phyloP scores from a whole-genome alignment of 2,329 filamentous ascomycete species.

The Colletotrichum plurivorum region DNA sequence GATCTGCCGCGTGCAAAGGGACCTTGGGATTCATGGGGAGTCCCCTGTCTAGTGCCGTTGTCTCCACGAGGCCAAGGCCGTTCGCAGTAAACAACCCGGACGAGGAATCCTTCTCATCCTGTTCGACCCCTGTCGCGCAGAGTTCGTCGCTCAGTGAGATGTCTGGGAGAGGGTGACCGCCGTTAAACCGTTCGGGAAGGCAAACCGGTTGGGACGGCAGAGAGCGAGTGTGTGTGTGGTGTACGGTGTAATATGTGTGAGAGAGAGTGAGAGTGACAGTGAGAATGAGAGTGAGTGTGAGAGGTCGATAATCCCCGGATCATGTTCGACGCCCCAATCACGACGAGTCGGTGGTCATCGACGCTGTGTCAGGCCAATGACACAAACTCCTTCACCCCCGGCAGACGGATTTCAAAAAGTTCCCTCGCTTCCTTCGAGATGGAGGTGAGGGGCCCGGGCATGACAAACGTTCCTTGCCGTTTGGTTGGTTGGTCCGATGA shows the following conservation, averaged over 20 bases:
- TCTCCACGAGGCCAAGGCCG: conserved; percentile 9
- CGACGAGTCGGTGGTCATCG: neutral
- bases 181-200: conserved; percentile 27
- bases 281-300: neutral
- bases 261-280: neutral
- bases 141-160: neutral
- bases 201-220: neutral
- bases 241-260: neutral
- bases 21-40: conserved; percentile 21
- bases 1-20: conserved; percentile 37
- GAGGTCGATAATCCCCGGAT: conserved; percentile 11
- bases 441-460: neutral
- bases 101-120: no score
- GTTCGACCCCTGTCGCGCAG: conserved; percentile 5
- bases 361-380: conserved; percentile 28
- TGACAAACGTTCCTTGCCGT: conserved; percentile 18
- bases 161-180: neutral
- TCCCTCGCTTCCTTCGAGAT: conserved; percentile 23
- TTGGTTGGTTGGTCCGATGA: neutral
- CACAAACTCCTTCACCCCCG: conserved; percentile 9
- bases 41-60: conserved; percentile 29
- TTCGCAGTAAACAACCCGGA: conserved; percentile 27
- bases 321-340: conserved; percentile 23
- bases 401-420: conserved; percentile 28
- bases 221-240: no score